These are phyloP conservation scores for Entomortierella lignicola DNA, from an alignment of 192 early-diverging fungal genomes.

Conservation along the genomic window DNA sequence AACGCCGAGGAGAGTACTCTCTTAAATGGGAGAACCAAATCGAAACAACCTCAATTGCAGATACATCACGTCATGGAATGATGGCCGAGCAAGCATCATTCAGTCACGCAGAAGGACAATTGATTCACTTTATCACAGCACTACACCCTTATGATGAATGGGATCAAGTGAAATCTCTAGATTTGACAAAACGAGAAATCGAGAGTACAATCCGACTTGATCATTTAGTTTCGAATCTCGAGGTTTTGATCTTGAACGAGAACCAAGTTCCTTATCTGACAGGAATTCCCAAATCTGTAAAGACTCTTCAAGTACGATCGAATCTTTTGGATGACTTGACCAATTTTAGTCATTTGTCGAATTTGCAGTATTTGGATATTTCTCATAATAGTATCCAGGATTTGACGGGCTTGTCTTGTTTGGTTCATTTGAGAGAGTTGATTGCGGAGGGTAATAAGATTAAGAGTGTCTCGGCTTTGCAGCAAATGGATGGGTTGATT, in stretches of 20 bases:
- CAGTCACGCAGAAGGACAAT: constrained; percentile 29
- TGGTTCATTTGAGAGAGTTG: constrained; percentile 52
- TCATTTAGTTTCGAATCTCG: constrained; percentile 25
- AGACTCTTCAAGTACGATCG: constrained; percentile 40
- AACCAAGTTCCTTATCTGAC: constrained; percentile 42
- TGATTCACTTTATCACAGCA: constrained; percentile 25
- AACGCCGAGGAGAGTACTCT: constrained; percentile 28
- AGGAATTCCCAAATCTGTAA: constrained; percentile 40
- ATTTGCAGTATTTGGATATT: constrained; percentile 57
- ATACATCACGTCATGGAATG: constrained; percentile 24
- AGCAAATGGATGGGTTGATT: constrained; percentile 51
- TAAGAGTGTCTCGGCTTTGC: constrained; percentile 43
- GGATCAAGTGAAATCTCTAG: constrained; percentile 46
- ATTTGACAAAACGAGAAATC: constrained; percentile 29
- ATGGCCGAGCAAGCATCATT: constrained; percentile 38
- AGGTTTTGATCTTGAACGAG: constrained; percentile 39
- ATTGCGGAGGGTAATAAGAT: constrained; percentile 57
- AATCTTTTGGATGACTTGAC: constrained; percentile 47
- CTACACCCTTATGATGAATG: constrained; percentile 47
- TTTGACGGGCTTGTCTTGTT: constrained; percentile 39
- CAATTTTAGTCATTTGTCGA: constrained; percentile 41
- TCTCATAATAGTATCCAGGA: constrained; percentile 56
- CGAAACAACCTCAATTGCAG: constrained; percentile 22
- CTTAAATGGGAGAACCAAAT: constrained; percentile 51
- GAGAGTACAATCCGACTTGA: constrained; percentile 39